Conservation (phyloP, 768 basidiomycete genomes). For the Suillus weaverae region DNA sequence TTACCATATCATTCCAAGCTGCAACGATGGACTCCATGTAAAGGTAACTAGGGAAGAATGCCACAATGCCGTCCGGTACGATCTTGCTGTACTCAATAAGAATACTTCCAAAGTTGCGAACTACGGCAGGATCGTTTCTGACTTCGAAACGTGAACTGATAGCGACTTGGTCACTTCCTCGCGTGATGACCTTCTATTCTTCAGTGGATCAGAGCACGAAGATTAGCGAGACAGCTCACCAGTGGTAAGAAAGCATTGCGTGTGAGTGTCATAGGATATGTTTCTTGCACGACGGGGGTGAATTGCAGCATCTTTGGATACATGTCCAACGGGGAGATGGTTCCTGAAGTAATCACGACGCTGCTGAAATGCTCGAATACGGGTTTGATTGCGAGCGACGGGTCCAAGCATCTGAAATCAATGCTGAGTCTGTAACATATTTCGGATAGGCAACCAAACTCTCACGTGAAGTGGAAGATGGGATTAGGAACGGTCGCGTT, state of each 20-base stretch:
- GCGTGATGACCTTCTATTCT: conserved; percentile 79
- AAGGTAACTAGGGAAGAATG: conserved; percentile 98
- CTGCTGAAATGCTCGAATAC: conserved; percentile 98
- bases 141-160: conserved; percentile 99
- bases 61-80: conserved; percentile 97
- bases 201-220: background rate
- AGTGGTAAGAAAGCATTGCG: conserved; percentile 95
- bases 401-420: conserved; percentile 83
- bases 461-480: conserved; percentile 95
- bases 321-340: conserved; percentile 98
- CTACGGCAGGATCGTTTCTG: conserved; percentile 97
- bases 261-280: conserved; percentile 96
- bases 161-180: conserved; percentile 97
- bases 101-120: conserved; percentile 98
- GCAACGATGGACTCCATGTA: conserved; percentile 99
- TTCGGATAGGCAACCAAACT: conserved; percentile 13
- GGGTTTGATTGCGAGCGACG: conserved; percentile 94
- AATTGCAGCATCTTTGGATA: conserved; percentile 99
- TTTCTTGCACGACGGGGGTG: conserved; percentile 94
- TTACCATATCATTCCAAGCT: conserved; percentile 99
- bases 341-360: conserved; percentile 98
- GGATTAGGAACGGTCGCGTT: conserved; percentile 98
- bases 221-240: conserved; percentile 44
- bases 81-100: conserved; percentile 97
- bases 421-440: conserved; percentile 13